Evolutionary conservation across 495 filamentous ascomycete genomes (phyloP).

Genomic region (Penicillium subrubescens): DNA sequence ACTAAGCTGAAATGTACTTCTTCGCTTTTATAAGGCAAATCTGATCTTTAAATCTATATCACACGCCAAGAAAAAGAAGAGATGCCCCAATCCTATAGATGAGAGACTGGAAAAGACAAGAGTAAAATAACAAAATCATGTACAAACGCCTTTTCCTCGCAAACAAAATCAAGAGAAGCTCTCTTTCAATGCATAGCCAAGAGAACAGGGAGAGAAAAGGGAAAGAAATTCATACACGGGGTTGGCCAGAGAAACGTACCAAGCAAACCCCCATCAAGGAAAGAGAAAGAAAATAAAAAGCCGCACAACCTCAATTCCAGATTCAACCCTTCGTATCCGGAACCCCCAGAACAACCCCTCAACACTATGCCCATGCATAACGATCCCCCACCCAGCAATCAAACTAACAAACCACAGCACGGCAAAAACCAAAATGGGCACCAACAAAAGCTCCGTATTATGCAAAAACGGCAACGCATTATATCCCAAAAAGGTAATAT

Average conservation of each 20-base stretch:
- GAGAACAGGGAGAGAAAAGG: constrained; percentile 12
- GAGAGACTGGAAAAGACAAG: constrained; percentile 1
- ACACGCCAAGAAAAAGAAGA: constrained; percentile 7
- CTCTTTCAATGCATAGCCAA: constrained; percentile 25
- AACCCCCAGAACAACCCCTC: constrained; percentile 51
- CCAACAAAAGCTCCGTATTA: constrained; percentile 70
- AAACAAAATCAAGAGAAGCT: constrained; percentile 9
- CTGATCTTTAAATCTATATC: constrained; percentile 19
- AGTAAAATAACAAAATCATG: not conserved
- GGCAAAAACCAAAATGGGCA: constrained; percentile 61
- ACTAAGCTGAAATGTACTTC: not conserved
- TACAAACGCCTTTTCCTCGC: constrained; percentile 1
- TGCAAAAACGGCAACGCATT: constrained; percentile 74
- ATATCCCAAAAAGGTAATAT: constrained; percentile 75
- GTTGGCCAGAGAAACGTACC: constrained; percentile 1
- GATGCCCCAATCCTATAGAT: constrained; percentile 12
- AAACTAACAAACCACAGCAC: constrained; percentile 66
- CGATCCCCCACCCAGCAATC: constrained; percentile 49
- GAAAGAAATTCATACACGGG: constrained; percentile 25
- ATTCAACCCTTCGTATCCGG: not conserved
- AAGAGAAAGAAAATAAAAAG: not conserved
- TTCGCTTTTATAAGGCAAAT: not conserved
- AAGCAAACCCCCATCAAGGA: not conserved
- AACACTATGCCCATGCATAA: constrained; percentile 46
- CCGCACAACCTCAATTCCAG: not conserved